Evolutionary conservation across 1,284 basidiomycete genomes (phyloP), one percentile per base, ranked within the genome.

Genomic region (Ganoderma sp.): DNA sequence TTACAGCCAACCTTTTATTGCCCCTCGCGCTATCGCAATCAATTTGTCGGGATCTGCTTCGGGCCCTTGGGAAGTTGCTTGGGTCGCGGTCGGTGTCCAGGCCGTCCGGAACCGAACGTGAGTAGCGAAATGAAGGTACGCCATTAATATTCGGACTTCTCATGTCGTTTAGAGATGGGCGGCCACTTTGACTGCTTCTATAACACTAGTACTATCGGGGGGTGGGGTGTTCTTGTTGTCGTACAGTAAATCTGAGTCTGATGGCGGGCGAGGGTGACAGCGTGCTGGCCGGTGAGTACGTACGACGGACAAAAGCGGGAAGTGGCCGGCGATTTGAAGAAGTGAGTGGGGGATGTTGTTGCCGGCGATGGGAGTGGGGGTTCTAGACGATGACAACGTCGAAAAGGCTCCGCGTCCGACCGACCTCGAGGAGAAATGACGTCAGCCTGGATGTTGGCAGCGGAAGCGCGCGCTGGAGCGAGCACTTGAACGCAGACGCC

Each of bases 371-470:
- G 17, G 9, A 32, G 15, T 17, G 54, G 28, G 19, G 8, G 45
- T n/a, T n/a, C 45, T 22, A 22, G 45, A 48, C 32, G 32, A 32
- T 32, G 32, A 32, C 32, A 32, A 32, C 32, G 3, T 32, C 32
- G 32, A 32, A 32, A 32, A 5, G 32, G 32, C 32, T 32, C 32
- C 25, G 25, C 25, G 25, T 28, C 25, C 32, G 32, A 5, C 32
- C 32, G 32, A 32, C 32, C 32, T 32, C 32, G 32, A 32, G 32
- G 32, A 32, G 32, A 32, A 45, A 64, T 71, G 71, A 71, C 70
- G 69, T 75, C 72, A 75, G 56, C 32, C 32, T 32, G 67, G 60
- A 61, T 32, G 50, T 57, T 60, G 57, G 65, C 64, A 69, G 67
- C 62, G 64, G 66, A 70, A 68, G 59, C 63, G 62, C 63, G 63